A percentile compares a stretch with the other conserved stretches of the same genome.
These are phyloP conservation scores for Cinnamomum chago DNA, from an alignment of 164 flowering plant species.

Conservation along the genomic window DNA sequence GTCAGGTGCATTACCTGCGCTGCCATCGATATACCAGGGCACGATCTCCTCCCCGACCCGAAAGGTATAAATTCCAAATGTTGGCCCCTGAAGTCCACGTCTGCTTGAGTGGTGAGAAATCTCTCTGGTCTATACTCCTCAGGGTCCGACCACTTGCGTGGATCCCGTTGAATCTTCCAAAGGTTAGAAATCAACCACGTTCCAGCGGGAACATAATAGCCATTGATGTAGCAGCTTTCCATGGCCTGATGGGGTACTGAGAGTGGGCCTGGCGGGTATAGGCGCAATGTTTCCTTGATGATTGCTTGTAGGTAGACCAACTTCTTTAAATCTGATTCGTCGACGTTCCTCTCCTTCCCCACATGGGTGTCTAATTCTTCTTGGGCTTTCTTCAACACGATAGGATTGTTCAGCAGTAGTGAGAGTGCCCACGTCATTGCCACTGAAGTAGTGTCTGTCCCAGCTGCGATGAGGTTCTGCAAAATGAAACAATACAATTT, in stretches of 20 bases:
- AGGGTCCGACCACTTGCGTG: too few species aligned
- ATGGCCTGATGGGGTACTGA: constrained; percentile 1
- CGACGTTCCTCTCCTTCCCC: constrained; percentile 4
- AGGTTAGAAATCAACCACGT: neutral
- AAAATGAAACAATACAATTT: too few species aligned
- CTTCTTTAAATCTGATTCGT: constrained; percentile 4
- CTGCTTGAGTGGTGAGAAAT: too few species aligned
- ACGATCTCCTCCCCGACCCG: constrained; percentile 9
- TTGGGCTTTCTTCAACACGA: constrained; percentile 4
- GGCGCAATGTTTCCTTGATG: too few species aligned
- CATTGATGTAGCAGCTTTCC: constrained; percentile 3
- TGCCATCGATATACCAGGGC: constrained; percentile 7
- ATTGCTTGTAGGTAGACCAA: neutral
- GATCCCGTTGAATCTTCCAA: too few species aligned
- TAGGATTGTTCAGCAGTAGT: neutral
- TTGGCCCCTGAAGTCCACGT: too few species aligned
- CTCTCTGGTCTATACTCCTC: too few species aligned
- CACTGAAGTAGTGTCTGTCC: constrained; percentile 6
- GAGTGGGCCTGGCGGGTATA: too few species aligned
- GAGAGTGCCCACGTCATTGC: constrained; percentile 3
- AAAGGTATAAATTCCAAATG: constrained; percentile 12
- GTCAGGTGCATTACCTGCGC: neutral
- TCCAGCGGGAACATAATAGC: constrained; percentile 1
- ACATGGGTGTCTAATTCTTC: constrained; percentile 2
- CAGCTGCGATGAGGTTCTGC: neutral